phyloP scores from a whole-genome alignment of 2,329 filamentous ascomycete genomes.

The Neonectria coccinea region DNA sequence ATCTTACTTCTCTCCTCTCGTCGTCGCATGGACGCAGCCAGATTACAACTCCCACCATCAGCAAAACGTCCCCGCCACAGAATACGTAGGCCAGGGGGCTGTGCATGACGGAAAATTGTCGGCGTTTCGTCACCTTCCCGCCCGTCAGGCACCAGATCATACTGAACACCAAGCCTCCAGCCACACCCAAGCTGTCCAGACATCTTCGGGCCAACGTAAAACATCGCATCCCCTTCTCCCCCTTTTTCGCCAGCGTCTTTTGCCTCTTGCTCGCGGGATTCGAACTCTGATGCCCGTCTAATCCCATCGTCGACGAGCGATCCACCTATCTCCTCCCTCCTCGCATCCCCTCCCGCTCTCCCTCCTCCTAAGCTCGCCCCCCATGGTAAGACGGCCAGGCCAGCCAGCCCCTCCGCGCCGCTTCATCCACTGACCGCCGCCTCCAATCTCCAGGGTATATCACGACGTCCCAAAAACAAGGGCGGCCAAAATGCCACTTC shows the following conservation, averaged over 20 bases:
- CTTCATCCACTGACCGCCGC: constrained; percentile 32
- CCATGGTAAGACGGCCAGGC: constrained; percentile 50
- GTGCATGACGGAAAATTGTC: constrained; percentile 52
- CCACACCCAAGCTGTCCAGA: constrained; percentile 45
- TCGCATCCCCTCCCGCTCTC: constrained; percentile 30
- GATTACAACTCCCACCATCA: constrained; percentile 13
- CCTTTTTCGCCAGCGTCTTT: constrained; percentile 24
- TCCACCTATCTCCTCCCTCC: constrained; percentile 32
- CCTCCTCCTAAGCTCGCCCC: constrained; percentile 35
- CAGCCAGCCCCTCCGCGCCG: constrained; percentile 27
- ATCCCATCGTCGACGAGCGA: constrained; percentile 30
- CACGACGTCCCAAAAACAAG: constrained; percentile 57
- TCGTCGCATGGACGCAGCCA: constrained; percentile 9
- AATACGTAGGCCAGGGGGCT: constrained; percentile 47
- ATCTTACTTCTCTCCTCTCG: not conserved
- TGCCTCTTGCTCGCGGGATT: constrained; percentile 26
- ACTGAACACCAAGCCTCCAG: constrained; percentile 45
- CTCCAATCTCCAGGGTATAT: constrained; percentile 50
- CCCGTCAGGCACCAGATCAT: constrained; percentile 50
- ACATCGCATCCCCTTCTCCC: constrained; percentile 39
- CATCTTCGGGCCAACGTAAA: constrained; percentile 36
- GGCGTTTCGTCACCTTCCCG: constrained; percentile 49
- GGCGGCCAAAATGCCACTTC: constrained; percentile 53
- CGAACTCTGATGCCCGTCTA: constrained; percentile 45
- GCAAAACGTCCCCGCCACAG: constrained; percentile 38